These are phyloP conservation scores for Aspergillus clavatus DNA, from an alignment of 2,329 filamentous ascomycete genomes.

Conservation along the genomic window DNA sequence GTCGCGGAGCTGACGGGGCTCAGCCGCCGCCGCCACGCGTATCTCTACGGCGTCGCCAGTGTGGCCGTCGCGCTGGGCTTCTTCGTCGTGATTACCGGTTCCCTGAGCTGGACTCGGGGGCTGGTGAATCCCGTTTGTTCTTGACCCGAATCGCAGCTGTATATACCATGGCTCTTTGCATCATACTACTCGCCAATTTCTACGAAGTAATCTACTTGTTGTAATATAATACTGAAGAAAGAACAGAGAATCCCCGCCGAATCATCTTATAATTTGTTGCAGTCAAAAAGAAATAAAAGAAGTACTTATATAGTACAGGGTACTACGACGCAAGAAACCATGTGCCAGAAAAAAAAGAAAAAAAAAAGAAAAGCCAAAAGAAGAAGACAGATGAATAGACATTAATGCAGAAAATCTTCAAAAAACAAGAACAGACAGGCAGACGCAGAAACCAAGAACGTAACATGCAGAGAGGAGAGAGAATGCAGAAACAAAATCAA, in stretches of 20 bases:
- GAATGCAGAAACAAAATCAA: constrained; percentile 12
- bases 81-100: constrained; percentile 52
- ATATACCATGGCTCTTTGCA: too few relatives aligned
- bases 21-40: constrained; percentile 52
- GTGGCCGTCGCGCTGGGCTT: constrained; percentile 46
- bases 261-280: constrained; percentile 26
- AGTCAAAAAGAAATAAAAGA: too few relatives aligned
- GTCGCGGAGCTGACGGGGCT: constrained; percentile 56
- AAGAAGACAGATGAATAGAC: constrained; percentile 11
- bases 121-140: constrained; percentile 33
- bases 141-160: too few relatives aligned
- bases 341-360: constrained; percentile 19
- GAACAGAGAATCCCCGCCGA: constrained; percentile 27
- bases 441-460: constrained; percentile 1
- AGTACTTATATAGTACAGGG: constrained; percentile 40
- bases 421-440: constrained; percentile 2
- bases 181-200: too few relatives aligned
- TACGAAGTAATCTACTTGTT: too few relatives aligned
- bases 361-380: constrained; percentile 4
- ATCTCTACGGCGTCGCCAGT: constrained; percentile 52
- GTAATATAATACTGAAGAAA: too few relatives aligned
- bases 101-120: constrained; percentile 50
- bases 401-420: constrained; percentile 5
- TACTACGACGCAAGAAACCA: constrained; percentile 28
- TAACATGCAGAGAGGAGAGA: constrained; percentile 15